Percentiles rank a stretch among this genome's conserved stretches.
phyloP scores from a whole-genome alignment of 805 yeast genomes.

The Cyberlindnera maclurae region DNA sequence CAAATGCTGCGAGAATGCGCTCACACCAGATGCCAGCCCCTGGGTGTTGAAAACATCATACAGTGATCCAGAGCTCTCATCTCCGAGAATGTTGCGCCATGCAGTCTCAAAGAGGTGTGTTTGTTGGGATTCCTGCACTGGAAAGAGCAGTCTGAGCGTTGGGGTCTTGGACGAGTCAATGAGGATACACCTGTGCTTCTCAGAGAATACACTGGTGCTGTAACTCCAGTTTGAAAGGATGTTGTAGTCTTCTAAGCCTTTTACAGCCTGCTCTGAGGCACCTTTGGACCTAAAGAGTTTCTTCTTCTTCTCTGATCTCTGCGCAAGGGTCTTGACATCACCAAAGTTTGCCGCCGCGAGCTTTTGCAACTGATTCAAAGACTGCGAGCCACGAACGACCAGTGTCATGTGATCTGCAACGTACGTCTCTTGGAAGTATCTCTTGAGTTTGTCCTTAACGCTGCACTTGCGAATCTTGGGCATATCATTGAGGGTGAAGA shows the following conservation, averaged over 20 bases:
- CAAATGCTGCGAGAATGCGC: constrained; percentile 36
- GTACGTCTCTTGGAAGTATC: constrained; percentile 37
- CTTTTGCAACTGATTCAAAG: constrained; percentile 49
- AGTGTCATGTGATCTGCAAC: constrained; percentile 44
- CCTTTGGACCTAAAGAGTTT: constrained; percentile 5
- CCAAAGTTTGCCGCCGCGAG: constrained; percentile 39
- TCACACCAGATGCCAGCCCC: constrained; percentile 32
- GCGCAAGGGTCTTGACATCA: constrained; percentile 19
- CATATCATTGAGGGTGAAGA: constrained; percentile 36
- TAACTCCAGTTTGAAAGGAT: constrained; percentile 15
- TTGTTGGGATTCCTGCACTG: constrained; percentile 17
- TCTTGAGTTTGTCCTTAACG: constrained; percentile 29
- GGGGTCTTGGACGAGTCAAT: constrained; percentile 32
- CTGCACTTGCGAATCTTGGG: constrained; percentile 29
- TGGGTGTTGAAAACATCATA: constrained; percentile 30
- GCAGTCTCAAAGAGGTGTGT: constrained; percentile 24
- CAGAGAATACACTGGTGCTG: constrained; percentile 21
- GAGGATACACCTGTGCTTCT: constrained; percentile 26
- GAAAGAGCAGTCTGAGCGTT: constrained; percentile 40
- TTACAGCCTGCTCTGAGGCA: not conserved
- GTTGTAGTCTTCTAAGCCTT: constrained; percentile 10
- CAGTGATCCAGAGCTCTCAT: constrained; percentile 49
- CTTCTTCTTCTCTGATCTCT: constrained; percentile 7
- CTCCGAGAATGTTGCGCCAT: constrained; percentile 59
- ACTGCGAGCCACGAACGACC: constrained; percentile 61